Conservation (phyloP, 2,329 filamentous ascomycete genomes). For the Nannizzia gypsea region DNA sequence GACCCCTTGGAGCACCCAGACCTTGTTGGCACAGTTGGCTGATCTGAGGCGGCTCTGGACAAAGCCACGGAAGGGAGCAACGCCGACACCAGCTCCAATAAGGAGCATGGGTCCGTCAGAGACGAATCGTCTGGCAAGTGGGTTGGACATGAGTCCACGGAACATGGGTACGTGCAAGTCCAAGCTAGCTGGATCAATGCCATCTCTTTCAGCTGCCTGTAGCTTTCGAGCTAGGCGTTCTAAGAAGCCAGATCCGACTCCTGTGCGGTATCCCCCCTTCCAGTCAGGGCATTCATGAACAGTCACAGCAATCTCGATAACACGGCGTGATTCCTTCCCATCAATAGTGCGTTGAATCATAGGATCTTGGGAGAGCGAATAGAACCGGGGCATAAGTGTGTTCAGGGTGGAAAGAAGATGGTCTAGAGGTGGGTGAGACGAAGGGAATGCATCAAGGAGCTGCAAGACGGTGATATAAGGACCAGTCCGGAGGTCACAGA, state of each 20-base stretch:
- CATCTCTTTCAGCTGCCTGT: constrained; percentile 54
- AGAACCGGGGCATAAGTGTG: constrained; percentile 93
- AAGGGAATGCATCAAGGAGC: constrained; percentile 83
- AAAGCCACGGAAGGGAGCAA: constrained; percentile 95
- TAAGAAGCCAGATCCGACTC: constrained; percentile 85
- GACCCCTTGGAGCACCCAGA: constrained; percentile 89
- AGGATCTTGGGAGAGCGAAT: constrained; percentile 93
- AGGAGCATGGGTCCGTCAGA: constrained; percentile 94
- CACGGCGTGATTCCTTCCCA: constrained; percentile 58
- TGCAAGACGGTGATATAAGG: constrained; percentile 77
- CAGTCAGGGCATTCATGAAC: constrained; percentile 80
- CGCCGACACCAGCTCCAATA: constrained; percentile 90
- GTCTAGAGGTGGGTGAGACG: constrained; percentile 75
- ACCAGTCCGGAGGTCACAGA: constrained; percentile 87
- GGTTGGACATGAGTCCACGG: constrained; percentile 95
- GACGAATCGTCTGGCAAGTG: constrained; percentile 80
- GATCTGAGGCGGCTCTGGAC: constrained; percentile 88
- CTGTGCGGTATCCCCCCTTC: constrained; percentile 59
- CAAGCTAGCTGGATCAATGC: constrained; percentile 39
- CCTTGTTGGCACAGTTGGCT: constrained; percentile 93
- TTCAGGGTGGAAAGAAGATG: constrained; percentile 67
- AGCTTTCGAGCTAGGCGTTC: constrained; percentile 69
- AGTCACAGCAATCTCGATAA: constrained; percentile 94
- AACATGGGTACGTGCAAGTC: constrained; percentile 88
- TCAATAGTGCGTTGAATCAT: constrained; percentile 61